Base-by-base conservation (phyloP, 2,329 filamentous ascomycete species). In the Bipolaris sorokiniana region DNA sequence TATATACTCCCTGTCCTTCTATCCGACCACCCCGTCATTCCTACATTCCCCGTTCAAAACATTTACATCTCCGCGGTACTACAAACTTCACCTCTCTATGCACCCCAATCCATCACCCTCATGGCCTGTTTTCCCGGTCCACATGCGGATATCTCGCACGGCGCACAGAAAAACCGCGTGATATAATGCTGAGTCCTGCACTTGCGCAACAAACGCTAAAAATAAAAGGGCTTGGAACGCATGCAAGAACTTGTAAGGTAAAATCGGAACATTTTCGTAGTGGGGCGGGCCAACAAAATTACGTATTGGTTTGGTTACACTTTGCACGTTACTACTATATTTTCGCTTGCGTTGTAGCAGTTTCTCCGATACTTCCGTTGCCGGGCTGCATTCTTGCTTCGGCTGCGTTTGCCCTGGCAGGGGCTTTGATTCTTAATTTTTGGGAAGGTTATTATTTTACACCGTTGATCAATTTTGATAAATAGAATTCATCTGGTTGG, bases 11-110 rank as follows among this genome's bases (percentile, higher is more conserved):
- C 16, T 4, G 6, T 13, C 15, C 9, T 44, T 7, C 20, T 11
- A 15, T 26, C 45, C 13, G 5, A 10, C 15, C 23, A 36, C 16
- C 7, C 23, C 18, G 3, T 7, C 18, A 15, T 44, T 54, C 51
- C 55, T 62, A 45, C 48, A 53, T 41, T 7, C 18, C 28, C 48
- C 57, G 48, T 51, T 36, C 6, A 22, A 34, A 5, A 10, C 7
- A 10, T 18, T 0, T 48, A 37, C 52, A 58, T 58, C 56, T 56
- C 56, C 56, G 56, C 56, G 56, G 56, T 49, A 26, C 38, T 44
- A 7, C 7, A 10, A 15, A 16, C n/a, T 16, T 16, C 28, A 16
- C 37, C 7, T 40, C 13, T 15, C 16, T 22, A 11, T 7, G 18
- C 7, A 41, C 18, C 18, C 18, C 7, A 20, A n/a, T 13, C 10